A percentile compares a stretch with the other conserved stretches of the same genome.
Evolutionary conservation across 345 rosid species (phyloP).

Genomic region (Gossypium longicalyx): DNA sequence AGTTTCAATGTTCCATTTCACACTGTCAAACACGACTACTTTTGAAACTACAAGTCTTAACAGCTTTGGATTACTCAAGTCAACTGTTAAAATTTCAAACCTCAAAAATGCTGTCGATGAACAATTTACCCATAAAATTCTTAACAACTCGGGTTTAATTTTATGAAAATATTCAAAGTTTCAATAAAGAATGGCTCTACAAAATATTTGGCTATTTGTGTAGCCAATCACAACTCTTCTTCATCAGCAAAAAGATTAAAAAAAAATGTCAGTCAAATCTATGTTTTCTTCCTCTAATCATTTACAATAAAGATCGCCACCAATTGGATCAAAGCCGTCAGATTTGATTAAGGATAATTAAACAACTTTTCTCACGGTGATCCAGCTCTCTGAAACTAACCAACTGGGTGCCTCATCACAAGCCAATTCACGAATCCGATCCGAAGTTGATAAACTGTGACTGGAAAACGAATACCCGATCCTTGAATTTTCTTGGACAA

Average conservation of each 20-base stretch:
- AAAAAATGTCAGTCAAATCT: background rate
- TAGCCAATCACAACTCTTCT: conserved; percentile 11
- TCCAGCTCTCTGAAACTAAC: conserved; percentile 44
- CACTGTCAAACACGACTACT: background rate
- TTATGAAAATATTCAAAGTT: background rate
- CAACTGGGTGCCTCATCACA: conserved; percentile 29
- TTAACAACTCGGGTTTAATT: background rate
- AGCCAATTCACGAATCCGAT: conserved; percentile 28
- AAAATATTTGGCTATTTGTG: conserved; percentile 14
- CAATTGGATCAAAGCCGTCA: conserved; percentile 24
- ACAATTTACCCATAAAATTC: conserved; percentile 1
- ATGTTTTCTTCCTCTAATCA: background rate
- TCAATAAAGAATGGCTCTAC: conserved; percentile 17
- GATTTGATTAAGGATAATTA: conserved; percentile 1
- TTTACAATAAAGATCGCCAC: conserved; percentile 17
- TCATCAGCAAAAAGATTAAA: background rate
- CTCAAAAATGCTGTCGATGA: background rate
- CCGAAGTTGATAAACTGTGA: conserved; percentile 16
- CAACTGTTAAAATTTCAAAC: background rate
- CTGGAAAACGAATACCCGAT: conserved; percentile 11
- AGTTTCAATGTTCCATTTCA: background rate
- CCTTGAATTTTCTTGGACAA: conserved; percentile 9
- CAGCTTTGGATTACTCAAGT: background rate
- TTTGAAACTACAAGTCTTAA: background rate
- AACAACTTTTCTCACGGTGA: conserved; percentile 29